Conservation (phyloP, 2,329 filamentous ascomycete species). For the Penicillium hordei region DNA sequence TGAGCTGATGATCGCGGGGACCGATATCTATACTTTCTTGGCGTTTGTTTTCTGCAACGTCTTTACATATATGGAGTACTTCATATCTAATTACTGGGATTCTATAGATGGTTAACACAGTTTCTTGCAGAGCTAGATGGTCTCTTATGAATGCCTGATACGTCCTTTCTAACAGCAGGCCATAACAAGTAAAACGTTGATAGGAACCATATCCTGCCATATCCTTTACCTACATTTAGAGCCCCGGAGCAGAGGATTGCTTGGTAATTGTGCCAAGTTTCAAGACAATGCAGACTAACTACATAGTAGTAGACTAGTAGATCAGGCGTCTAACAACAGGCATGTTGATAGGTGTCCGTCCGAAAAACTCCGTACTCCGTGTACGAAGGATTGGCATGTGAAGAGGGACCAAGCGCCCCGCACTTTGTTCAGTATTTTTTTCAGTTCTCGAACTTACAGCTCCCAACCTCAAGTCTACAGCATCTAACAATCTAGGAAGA, state of each 20-base stretch:
- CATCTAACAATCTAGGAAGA: background rate
- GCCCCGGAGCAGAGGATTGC: background rate
- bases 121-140: too few relatives aligned
- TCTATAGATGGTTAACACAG: background rate
- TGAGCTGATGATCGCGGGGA: conserved; percentile 4
- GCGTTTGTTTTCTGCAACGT: background rate
- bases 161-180: background rate
- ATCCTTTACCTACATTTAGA: background rate
- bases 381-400: background rate
- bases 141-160: background rate
- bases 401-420: background rate
- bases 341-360: background rate
- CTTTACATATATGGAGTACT: background rate
- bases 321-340: background rate
- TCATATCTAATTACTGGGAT: background rate
- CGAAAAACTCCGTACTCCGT: background rate
- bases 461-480: background rate
- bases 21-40: conserved; percentile 3
- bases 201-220: too few relatives aligned
- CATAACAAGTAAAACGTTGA: background rate
- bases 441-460: background rate
- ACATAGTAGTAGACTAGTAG: background rate
- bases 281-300: background rate
- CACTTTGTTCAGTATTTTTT: background rate
- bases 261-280: background rate